Evolutionary conservation across 1,139 yeast species (phyloP).

Genomic region (Suhomyces choctaworum): DNA sequence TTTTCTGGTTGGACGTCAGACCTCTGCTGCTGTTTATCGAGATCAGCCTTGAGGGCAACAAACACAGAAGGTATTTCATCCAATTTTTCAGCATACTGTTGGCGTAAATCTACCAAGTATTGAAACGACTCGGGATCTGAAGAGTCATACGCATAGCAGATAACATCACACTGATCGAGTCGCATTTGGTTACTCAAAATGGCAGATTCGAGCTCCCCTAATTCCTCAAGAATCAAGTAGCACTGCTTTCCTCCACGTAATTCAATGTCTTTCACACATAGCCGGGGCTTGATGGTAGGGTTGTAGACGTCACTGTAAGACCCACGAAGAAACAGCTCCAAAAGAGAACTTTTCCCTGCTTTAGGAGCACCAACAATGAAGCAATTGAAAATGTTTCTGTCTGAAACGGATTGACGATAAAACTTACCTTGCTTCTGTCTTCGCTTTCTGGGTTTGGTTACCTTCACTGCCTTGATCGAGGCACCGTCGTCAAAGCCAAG

Average conservation of each 20-base stretch:
- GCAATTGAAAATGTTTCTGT: conserved; percentile 89
- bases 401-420: conserved; percentile 70
- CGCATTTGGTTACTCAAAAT: conserved; percentile 70
- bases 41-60: conserved; percentile 91
- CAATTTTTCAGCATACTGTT: conserved; percentile 53
- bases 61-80: conserved; percentile 78
- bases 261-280: conserved; percentile 93
- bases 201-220: conserved; percentile 85
- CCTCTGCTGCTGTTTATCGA: conserved; percentile 92
- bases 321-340: conserved; percentile 79
- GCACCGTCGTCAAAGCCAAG: conserved; percentile 73
- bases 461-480: conserved; percentile 64
- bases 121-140: conserved; percentile 95
- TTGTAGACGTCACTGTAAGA: conserved; percentile 69
- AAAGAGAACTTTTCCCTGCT: conserved; percentile 80
- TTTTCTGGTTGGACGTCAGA: conserved; percentile 85
- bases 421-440: conserved; percentile 63
- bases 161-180: conserved; percentile 83
- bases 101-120: conserved; percentile 67
- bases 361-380: conserved; percentile 81
- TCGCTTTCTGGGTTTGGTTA: conserved; percentile 76
- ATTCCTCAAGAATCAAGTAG: conserved; percentile 83
- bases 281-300: conserved; percentile 78
- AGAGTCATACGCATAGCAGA: conserved; percentile 88
- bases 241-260: conserved; percentile 94